Conservation (phyloP, 495 filamentous ascomycete genomes). For the Penicillium diatomitis region DNA sequence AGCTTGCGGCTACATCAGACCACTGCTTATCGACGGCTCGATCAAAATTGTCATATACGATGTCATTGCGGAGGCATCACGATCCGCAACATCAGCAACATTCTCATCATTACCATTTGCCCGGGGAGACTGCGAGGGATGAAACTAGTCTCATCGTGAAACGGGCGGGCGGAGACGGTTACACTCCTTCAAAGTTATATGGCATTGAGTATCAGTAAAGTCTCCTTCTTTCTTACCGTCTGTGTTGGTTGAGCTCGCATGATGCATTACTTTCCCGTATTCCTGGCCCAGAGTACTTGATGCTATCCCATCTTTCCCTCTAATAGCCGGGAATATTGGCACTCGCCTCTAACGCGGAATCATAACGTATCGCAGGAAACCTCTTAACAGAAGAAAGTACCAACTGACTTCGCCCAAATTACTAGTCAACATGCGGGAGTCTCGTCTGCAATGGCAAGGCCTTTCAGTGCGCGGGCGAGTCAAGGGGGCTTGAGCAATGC, state of each 20-base stretch:
- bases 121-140: conserved; percentile 7
- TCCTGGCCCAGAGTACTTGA: no score
- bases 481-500: no score
- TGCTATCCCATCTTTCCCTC: no score
- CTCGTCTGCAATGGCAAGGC: conserved; percentile 19
- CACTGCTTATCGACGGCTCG: conserved; percentile 11
- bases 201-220: conserved; percentile 36
- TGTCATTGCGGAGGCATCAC: conserved; percentile 9
- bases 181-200: conserved; percentile 19
- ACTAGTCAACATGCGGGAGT: no score
- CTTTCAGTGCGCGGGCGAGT: conserved; percentile 13
- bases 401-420: no score
- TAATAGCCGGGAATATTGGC: no score
- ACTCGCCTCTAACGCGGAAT: no score
- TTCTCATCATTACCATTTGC: neutral
- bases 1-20: conserved; percentile 19
- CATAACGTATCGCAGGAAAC: no score
- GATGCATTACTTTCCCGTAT: no score
- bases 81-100: neutral
- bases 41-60: conserved; percentile 14
- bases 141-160: conserved; percentile 12
- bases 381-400: no score
- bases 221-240: conserved; percentile 15
- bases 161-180: conserved; percentile 18
- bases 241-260: conserved; percentile 4